Percentiles rank a stretch among this genome's conserved stretches.
These are phyloP conservation scores for Cardamine occulta DNA, from an alignment of 345 rosid genomes.

Conservation along the genomic window DNA sequence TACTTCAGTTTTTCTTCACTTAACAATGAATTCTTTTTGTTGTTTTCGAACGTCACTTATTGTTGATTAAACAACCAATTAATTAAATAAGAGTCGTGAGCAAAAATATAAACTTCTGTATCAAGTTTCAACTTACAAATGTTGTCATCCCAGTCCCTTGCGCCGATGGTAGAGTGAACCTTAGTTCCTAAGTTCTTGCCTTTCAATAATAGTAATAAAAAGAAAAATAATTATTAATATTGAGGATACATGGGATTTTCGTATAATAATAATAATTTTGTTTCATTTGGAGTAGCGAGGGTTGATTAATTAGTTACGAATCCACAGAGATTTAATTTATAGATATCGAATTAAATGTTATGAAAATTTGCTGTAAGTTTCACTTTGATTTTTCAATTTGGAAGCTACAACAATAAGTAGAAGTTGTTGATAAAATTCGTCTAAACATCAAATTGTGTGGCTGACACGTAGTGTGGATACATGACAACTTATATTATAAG, in stretches of 20 bases:
- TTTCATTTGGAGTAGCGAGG: background rate
- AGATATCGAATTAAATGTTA: background rate
- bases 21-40: background rate
- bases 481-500: background rate
- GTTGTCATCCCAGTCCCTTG: background rate
- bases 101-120: background rate
- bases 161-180: background rate
- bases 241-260: background rate
- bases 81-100: background rate
- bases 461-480: slow-evolving; percentile 28
- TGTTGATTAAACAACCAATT: background rate
- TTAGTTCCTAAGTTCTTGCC: background rate
- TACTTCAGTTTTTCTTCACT: slow-evolving; percentile 2
- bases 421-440: background rate
- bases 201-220: background rate
- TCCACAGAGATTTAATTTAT: background rate
- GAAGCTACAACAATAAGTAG: background rate
- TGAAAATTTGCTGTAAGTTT: background rate
- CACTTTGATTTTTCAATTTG: background rate
- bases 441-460: background rate
- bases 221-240: background rate
- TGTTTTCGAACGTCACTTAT: background rate
- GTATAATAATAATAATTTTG: background rate
- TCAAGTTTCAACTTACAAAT: slow-evolving; percentile 6
- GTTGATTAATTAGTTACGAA: background rate